phyloP scores from a whole-genome alignment of 768 basidiomycete species.

The Lentinula boryana region DNA sequence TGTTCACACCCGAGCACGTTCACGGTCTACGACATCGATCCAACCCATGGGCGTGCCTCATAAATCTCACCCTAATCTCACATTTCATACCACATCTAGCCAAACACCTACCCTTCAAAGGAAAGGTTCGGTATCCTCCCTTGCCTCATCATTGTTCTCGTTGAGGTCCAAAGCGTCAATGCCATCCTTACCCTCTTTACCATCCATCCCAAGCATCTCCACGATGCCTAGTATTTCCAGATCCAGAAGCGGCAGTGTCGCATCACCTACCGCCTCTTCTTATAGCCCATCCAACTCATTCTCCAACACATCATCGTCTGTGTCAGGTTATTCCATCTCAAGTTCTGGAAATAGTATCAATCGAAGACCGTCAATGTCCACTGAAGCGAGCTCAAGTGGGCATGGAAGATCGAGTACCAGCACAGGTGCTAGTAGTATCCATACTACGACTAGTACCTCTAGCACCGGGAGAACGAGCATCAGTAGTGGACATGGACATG shows the following conservation, averaged over 20 bases:
- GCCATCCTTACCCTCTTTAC: not conserved
- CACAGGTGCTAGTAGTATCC: not conserved
- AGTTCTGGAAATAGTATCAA: not conserved
- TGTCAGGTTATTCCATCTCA: constrained; percentile 37
- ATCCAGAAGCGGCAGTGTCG: not conserved
- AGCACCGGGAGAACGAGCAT: not conserved
- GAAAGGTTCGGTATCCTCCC: constrained; percentile 42
- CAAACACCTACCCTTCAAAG: not conserved
- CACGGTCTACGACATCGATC: not conserved
- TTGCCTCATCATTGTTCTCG: constrained; percentile 16
- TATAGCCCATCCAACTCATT: not conserved
- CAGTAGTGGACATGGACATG: not conserved
- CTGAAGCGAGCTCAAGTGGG: not conserved
- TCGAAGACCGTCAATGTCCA: not conserved
- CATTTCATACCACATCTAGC: constrained; percentile 29
- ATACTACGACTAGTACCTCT: not conserved
- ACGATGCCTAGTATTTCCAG: not conserved
- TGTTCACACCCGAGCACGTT: not conserved
- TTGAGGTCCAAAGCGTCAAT: not conserved
- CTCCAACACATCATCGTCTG: constrained; percentile 20
- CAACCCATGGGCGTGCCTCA: not conserved
- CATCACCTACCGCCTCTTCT: not conserved
- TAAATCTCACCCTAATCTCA: not conserved
- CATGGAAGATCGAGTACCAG: not conserved
- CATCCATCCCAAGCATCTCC: not conserved